Percentiles rank a stretch among this genome's conserved stretches.
phyloP scores from a whole-genome alignment of 495 filamentous ascomycete species.

The Halenospora varia region DNA sequence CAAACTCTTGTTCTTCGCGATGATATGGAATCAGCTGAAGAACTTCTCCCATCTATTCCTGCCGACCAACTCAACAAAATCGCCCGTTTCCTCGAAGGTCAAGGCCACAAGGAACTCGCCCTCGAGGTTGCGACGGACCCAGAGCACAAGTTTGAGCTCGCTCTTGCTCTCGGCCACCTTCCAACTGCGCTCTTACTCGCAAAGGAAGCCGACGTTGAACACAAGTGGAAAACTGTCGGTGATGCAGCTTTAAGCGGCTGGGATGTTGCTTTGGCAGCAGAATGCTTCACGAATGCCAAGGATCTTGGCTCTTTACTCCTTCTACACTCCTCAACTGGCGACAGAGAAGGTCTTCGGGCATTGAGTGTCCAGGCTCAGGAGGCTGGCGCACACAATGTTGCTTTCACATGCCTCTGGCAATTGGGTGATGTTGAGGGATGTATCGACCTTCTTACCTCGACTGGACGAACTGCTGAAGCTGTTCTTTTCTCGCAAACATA shows the following conservation, averaged over 20 bases:
- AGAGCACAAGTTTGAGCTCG: conserved; percentile 95
- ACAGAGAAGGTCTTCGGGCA: conserved; percentile 65
- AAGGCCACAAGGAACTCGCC: conserved; percentile 92
- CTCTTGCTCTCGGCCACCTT: conserved; percentile 77
- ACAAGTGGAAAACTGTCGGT: conserved; percentile 96
- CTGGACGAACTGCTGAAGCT: conserved; percentile 75
- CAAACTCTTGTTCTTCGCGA: conserved; percentile 92
- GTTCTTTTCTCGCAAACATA: conserved; percentile 93
- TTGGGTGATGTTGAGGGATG: conserved; percentile 78
- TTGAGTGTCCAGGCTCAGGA: conserved; percentile 71
- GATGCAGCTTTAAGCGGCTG: conserved; percentile 84
- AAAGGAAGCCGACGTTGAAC: conserved; percentile 76
- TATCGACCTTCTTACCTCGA: conserved; percentile 72
- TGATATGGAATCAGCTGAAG: conserved; percentile 89
- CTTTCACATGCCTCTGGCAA: conserved; percentile 88
- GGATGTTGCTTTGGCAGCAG: conserved; percentile 82
- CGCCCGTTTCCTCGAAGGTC: conserved; percentile 94
- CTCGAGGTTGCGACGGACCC: conserved; percentile 94
- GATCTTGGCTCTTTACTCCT: conserved; percentile 87
- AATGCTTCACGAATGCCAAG: conserved; percentile 87
- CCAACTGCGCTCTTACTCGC: conserved; percentile 84
- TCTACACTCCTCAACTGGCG: conserved; percentile 75
- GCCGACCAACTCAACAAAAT: conserved; percentile 95
- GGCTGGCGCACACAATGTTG: conserved; percentile 81
- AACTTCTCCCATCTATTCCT: conserved; percentile 77